Evolutionary conservation across 1,139 yeast species (phyloP).

Genomic region (Zygoascus hellenicus): DNA sequence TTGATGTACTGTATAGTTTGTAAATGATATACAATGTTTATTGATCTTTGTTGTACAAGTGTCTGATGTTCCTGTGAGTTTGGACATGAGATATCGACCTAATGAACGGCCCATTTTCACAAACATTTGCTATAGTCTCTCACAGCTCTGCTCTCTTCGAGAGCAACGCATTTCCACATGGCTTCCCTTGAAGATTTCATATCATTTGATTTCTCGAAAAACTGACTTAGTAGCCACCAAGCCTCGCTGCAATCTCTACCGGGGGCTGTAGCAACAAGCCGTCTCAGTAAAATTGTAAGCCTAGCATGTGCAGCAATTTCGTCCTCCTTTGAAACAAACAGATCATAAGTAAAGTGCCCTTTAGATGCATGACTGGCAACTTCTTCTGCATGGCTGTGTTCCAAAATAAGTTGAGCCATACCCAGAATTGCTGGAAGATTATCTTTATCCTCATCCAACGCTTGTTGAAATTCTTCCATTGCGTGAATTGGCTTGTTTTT

Average conservation of each 20-base stretch:
- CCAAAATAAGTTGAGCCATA: constrained; percentile 50
- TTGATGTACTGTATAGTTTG: neutral
- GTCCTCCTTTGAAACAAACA: constrained; percentile 46
- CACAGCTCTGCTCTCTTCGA: constrained; percentile 64
- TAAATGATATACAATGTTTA: neutral
- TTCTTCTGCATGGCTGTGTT: constrained; percentile 27
- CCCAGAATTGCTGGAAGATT: constrained; percentile 64
- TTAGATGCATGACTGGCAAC: constrained; percentile 12
- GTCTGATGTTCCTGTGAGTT: too few relatives aligned
- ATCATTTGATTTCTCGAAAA: constrained; percentile 57
- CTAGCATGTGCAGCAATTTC: constrained; percentile 61
- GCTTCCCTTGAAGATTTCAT: constrained; percentile 46
- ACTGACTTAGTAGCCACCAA: constrained; percentile 64
- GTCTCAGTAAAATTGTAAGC: constrained; percentile 56
- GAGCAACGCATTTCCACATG: constrained; percentile 60
- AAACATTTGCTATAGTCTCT: constrained; percentile 33
- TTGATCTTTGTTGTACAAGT: neutral
- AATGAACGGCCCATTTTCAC: too few relatives aligned
- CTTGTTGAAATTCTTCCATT: constrained; percentile 60
- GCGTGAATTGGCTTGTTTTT: constrained; percentile 41
- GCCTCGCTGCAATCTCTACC: constrained; percentile 62
- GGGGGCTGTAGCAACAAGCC: constrained; percentile 44
- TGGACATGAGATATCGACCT: too few relatives aligned
- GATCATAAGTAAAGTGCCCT: constrained; percentile 9
- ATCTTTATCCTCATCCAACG: constrained; percentile 48